Conservation (phyloP, 2,329 filamentous ascomycete genomes). For the Alternaria alternata region DNA sequence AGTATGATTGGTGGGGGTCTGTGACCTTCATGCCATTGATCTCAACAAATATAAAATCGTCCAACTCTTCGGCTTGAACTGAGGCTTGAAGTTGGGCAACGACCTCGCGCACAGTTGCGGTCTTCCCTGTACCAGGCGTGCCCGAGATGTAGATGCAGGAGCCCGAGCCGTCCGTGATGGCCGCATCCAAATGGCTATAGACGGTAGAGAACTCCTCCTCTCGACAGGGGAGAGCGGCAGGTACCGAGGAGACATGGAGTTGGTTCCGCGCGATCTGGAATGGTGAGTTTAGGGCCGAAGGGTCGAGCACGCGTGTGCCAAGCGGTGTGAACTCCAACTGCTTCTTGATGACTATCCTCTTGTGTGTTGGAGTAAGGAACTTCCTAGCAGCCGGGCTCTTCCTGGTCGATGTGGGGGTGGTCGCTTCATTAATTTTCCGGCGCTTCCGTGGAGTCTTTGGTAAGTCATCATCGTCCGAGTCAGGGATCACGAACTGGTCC, state of each 20-base stretch:
- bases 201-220: slow-evolving; percentile 92
- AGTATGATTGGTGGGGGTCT: slow-evolving; percentile 95
- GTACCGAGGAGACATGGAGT: slow-evolving; percentile 93
- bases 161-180: slow-evolving; percentile 91
- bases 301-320: slow-evolving; percentile 84
- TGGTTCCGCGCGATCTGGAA: slow-evolving; percentile 90
- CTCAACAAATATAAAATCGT: slow-evolving; percentile 98
- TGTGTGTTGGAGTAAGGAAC: slow-evolving; percentile 70
- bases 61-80: slow-evolving; percentile 87
- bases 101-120: slow-evolving; percentile 94
- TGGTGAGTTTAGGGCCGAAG: slow-evolving; percentile 80
- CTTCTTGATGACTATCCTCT: slow-evolving; percentile 79
- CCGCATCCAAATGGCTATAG: slow-evolving; percentile 91
- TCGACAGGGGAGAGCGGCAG: slow-evolving; percentile 85
- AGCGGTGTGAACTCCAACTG: slow-evolving; percentile 94
- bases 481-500: slow-evolving; percentile 55
- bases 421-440: slow-evolving; percentile 56
- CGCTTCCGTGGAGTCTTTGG: slow-evolving; percentile 58
- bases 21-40: slow-evolving; percentile 99
- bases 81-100: slow-evolving; percentile 88
- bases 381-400: slow-evolving; percentile 60
- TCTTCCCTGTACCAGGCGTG: slow-evolving; percentile 97
- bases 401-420: slow-evolving; percentile 55
- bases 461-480: slow-evolving; percentile 52
- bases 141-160: slow-evolving; percentile 99